These are phyloP conservation scores for Inga leiocalycina DNA, from an alignment of 306 rosid species.

Conservation along the genomic window DNA sequence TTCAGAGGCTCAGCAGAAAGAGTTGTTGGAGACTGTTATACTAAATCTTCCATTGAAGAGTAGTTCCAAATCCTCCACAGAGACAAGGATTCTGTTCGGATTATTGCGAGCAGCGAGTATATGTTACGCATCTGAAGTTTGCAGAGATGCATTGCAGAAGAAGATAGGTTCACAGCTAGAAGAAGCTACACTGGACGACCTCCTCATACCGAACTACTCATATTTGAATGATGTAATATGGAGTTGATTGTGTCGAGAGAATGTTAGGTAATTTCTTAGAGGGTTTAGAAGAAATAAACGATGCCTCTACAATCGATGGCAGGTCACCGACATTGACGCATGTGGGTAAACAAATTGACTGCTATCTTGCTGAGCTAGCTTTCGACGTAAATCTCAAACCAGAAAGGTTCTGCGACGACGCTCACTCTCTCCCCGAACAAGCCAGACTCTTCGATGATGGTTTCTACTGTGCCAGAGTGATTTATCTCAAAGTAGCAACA, in stretches of 20 bases:
- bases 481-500: constrained; percentile 73
- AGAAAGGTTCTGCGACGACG: constrained; percentile 60
- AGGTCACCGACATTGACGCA: constrained; percentile 32
- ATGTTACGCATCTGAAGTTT: constrained; percentile 61
- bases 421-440: constrained; percentile 75
- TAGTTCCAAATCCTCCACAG: constrained; percentile 54
- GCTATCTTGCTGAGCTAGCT: constrained; percentile 86
- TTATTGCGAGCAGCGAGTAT: constrained; percentile 75
- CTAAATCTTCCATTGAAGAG: constrained; percentile 70
- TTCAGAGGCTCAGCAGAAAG: constrained; percentile 79
- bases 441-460: constrained; percentile 96
- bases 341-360: constrained; percentile 84
- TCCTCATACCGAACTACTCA: constrained; percentile 90
- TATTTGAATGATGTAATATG: constrained; percentile 87
- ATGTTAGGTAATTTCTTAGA: constrained; percentile 59
- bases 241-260: constrained; percentile 82
- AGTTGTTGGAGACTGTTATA: constrained; percentile 71
- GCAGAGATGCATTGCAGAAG: constrained; percentile 75
- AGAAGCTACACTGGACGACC: constrained; percentile 87
- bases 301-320: constrained; percentile 24
- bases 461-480: constrained; percentile 85
- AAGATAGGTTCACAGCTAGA: constrained; percentile 88
- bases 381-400: constrained; percentile 86
- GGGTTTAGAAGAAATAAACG: constrained; percentile 46
- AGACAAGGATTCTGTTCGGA: constrained; percentile 74